These are phyloP conservation scores for Phytophthora colocasiae DNA, from an alignment of 352 stramenopile genomes.

Conservation along the genomic window DNA sequence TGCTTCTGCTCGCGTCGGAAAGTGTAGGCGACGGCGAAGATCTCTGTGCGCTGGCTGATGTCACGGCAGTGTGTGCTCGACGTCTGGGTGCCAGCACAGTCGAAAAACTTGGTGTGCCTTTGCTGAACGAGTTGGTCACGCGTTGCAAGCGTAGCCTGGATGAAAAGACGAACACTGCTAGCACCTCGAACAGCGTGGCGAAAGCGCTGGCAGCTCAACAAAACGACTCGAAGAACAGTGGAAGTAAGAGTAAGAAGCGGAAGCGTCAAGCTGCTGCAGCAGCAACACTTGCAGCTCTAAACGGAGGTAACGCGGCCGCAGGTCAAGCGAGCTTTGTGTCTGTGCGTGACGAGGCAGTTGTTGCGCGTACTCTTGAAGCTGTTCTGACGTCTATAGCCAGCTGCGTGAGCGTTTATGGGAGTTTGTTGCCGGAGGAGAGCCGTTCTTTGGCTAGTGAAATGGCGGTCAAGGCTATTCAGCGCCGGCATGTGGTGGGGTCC, in stretches of 20 bases:
- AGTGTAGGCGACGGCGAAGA: constrained; percentile 38
- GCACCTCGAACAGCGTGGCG: constrained; percentile 12
- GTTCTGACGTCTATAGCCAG: constrained; percentile 60
- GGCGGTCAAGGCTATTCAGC: constrained; percentile 46
- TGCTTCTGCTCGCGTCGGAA: constrained; percentile 69
- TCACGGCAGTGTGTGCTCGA: constrained; percentile 58
- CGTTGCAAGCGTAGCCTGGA: constrained; percentile 64
- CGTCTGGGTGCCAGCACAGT: constrained; percentile 72
- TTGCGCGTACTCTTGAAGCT: constrained; percentile 55
- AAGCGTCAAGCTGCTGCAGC: constrained; percentile 74
- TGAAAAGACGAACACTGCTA: constrained; percentile 24
- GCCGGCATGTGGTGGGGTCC: constrained; percentile 21
- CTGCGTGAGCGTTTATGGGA: constrained; percentile 68
- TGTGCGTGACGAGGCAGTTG: constrained; percentile 50
- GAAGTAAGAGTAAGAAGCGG: constrained; percentile 84
- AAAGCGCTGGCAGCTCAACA: constrained; percentile 27
- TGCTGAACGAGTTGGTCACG: constrained; percentile 66
- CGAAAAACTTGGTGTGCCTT: constrained; percentile 71
- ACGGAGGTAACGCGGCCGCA: constrained; percentile 21
- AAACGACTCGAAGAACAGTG: constrained; percentile 28
- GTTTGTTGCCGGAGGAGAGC: constrained; percentile 52
- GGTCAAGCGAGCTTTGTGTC: constrained; percentile 58
- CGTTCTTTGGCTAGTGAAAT: constrained; percentile 60
- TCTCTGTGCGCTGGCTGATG: constrained; percentile 55
- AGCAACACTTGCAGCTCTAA: constrained; percentile 47